phyloP scores from a whole-genome alignment of 164 flowering plant genomes.

The Berberis vulgaris region DNA sequence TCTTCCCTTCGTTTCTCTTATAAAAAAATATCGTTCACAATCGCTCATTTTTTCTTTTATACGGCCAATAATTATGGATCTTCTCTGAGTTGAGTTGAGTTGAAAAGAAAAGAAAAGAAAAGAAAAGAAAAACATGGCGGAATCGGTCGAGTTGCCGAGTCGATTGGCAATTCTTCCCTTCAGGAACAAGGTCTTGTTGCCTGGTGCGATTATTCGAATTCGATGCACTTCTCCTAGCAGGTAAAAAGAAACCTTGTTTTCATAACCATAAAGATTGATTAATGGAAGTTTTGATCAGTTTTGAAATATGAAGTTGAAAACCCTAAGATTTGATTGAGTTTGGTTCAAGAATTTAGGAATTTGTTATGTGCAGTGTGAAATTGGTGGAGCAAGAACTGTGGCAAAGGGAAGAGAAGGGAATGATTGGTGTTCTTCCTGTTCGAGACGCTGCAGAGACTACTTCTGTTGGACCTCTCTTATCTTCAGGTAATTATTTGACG shows the following conservation, averaged over 20 bases:
- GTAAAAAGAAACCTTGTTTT: slow-evolving; percentile 17
- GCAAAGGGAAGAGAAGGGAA: slow-evolving; percentile 98
- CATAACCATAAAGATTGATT: no score
- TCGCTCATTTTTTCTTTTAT: background rate
- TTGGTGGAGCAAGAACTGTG: slow-evolving; percentile 98
- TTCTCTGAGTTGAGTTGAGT: background rate
- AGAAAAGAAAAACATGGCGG: slow-evolving; percentile 37
- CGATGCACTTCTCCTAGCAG: slow-evolving; percentile 98
- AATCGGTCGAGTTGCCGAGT: slow-evolving; percentile 80
- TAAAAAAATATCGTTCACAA: background rate
- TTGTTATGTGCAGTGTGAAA: slow-evolving; percentile 51
- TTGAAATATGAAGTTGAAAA: no score
- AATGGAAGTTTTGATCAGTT: no score
- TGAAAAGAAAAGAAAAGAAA: background rate
- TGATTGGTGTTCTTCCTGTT: slow-evolving; percentile 91
- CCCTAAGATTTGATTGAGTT: no score
- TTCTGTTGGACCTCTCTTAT: slow-evolving; percentile 33
- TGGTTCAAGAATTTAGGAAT: background rate
- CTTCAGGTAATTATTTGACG: slow-evolving; percentile 10
- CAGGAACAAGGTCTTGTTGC: slow-evolving; percentile 89
- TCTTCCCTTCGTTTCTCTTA: background rate
- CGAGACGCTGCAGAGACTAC: slow-evolving; percentile 68
- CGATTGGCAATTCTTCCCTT: slow-evolving; percentile 93
- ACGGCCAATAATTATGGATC: background rate
- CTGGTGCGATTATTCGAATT: slow-evolving; percentile 95